Conservation (phyloP, 805 yeast genomes). For the Spencermartinsiella europaea region DNA sequence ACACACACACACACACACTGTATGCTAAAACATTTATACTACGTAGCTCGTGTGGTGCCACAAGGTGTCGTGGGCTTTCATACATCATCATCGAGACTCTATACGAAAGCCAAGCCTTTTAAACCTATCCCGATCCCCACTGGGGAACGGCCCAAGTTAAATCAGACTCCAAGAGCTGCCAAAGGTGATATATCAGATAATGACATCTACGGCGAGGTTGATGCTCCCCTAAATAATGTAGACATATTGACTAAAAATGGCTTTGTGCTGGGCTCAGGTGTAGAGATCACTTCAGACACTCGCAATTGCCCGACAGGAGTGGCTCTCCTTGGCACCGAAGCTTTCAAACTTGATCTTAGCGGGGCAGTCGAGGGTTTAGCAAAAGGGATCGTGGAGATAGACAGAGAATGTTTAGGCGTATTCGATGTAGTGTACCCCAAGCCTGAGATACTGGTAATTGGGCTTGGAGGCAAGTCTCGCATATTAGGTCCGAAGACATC, state of each 20-base stretch:
- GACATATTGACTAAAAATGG: conserved; percentile 51
- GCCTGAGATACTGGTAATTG: conserved; percentile 70
- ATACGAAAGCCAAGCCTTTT: no score
- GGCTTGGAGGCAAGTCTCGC: conserved; percentile 61
- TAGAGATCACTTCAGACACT: conserved; percentile 36
- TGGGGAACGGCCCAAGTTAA: neutral
- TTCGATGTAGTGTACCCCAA: conserved; percentile 60
- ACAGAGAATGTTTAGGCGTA: conserved; percentile 41
- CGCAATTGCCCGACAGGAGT: conserved; percentile 30
- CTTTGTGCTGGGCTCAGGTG: conserved; percentile 51
- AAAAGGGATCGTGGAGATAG: conserved; percentile 50
- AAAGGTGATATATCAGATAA: conserved; percentile 34
- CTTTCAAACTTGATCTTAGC: conserved; percentile 52
- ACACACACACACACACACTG: no score
- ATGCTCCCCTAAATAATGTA: conserved; percentile 45
- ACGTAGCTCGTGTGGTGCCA: no score
- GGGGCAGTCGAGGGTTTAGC: conserved; percentile 40
- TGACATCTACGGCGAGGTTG: conserved; percentile 42
- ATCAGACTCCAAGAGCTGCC: conserved; percentile 19
- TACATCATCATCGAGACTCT: no score
- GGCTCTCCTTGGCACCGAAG: conserved; percentile 41
- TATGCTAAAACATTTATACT: no score
- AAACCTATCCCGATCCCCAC: neutral
- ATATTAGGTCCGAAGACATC: conserved; percentile 55
- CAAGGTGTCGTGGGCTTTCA: no score